phyloP scores from a whole-genome alignment of 208 protist species.

The Vickermania ingenoplastis region DNA sequence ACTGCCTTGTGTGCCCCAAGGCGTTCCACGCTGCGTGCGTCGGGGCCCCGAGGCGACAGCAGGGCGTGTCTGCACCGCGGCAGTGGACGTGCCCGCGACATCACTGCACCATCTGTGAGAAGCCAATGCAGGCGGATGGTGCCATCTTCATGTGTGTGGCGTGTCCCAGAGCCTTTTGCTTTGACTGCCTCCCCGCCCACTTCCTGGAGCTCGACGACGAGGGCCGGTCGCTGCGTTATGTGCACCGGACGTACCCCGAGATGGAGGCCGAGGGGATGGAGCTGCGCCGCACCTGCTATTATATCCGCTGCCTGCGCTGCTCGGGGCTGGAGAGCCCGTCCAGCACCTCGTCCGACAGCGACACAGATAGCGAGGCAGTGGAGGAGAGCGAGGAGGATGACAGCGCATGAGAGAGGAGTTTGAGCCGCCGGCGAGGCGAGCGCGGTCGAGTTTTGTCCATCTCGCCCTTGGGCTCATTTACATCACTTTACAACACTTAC shows the following conservation, averaged over 20 bases:
- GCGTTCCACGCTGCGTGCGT: conserved; percentile 76
- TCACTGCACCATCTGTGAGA: conserved; percentile 47
- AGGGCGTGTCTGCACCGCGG: conserved; percentile 18
- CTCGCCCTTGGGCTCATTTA: too few relatives aligned
- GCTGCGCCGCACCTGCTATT: conserved; percentile 58
- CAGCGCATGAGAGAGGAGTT: neutral
- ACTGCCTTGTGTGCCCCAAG: conserved; percentile 74
- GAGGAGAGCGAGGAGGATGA: conserved; percentile 1
- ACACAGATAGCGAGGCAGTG: conserved; percentile 8
- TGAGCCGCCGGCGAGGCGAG: too few relatives aligned
- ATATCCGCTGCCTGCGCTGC: conserved; percentile 73
- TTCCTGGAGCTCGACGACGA: conserved; percentile 64
- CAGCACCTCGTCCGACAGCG: conserved; percentile 14
- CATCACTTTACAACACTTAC: too few relatives aligned
- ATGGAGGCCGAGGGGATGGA: conserved; percentile 65
- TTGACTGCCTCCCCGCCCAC: conserved; percentile 73
- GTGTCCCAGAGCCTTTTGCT: conserved; percentile 76
- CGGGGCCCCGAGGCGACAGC: conserved; percentile 24
- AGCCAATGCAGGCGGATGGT: conserved; percentile 43
- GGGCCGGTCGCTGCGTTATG: conserved; percentile 44
- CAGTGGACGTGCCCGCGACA: conserved; percentile 74
- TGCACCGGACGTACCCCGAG: conserved; percentile 44
- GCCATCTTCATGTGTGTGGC: conserved; percentile 77
- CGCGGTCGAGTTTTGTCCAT: too few relatives aligned
- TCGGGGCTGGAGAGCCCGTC: conserved; percentile 57